Percentiles rank a stretch among this genome's conserved stretches.
phyloP scores from a whole-genome alignment of 192 early-diverging fungal genomes.

The Entomortierella chlamydospora region DNA sequence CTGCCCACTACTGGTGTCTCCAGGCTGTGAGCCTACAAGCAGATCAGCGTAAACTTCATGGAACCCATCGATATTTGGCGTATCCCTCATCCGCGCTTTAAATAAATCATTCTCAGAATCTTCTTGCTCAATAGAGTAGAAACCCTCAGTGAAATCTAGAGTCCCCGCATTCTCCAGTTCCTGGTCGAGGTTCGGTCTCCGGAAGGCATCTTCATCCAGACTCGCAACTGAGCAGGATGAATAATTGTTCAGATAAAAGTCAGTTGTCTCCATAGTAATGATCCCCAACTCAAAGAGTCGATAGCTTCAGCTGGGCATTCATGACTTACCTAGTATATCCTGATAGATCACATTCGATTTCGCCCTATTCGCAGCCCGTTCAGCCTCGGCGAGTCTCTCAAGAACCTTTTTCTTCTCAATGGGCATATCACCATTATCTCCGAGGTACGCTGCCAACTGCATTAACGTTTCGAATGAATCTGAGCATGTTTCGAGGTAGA shows the following conservation, averaged over 20 bases:
- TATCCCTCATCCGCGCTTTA: slow-evolving; percentile 31
- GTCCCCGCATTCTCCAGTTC: slow-evolving; percentile 27
- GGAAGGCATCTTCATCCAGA: slow-evolving; percentile 67
- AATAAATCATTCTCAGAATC: slow-evolving; percentile 35
- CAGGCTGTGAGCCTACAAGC: not conserved
- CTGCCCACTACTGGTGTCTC: not conserved
- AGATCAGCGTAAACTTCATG: slow-evolving; percentile 48
- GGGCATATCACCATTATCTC: slow-evolving; percentile 48
- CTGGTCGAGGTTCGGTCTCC: slow-evolving; percentile 19
- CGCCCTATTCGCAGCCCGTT: slow-evolving; percentile 35
- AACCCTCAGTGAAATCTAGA: slow-evolving; percentile 62
- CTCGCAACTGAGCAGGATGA: slow-evolving; percentile 56
- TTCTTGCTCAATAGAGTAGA: slow-evolving; percentile 50
- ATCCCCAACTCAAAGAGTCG: not conserved
- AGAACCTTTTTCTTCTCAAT: slow-evolving; percentile 42
- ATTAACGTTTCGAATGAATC: slow-evolving; percentile 73
- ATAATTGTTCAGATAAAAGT: no score
- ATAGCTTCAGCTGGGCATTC: no score
- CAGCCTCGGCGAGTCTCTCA: slow-evolving; percentile 29
- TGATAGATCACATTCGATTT: slow-evolving; percentile 48
- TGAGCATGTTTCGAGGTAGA: slow-evolving; percentile 73
- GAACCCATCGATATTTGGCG: slow-evolving; percentile 41
- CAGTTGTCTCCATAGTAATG: no score
- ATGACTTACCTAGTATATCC: slow-evolving; percentile 40
- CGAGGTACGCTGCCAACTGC: slow-evolving; percentile 61